A percentile compares a stretch with the other conserved stretches of the same genome.
phyloP scores from a whole-genome alignment of 164 flowering plant species.

The Piper betle region DNA sequence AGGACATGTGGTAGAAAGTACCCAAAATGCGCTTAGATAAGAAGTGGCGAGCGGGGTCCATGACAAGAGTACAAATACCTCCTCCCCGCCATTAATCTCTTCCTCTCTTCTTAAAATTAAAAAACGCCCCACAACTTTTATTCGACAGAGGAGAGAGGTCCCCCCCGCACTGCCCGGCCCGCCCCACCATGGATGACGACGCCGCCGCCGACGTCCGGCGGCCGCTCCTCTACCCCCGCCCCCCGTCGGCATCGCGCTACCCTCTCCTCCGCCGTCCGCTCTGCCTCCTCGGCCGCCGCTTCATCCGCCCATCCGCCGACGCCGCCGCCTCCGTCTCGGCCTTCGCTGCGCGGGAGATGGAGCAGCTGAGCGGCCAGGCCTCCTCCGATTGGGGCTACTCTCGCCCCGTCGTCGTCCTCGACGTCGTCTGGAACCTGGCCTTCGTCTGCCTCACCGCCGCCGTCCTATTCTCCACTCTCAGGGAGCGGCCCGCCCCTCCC shows the following conservation, averaged over 20 bases:
- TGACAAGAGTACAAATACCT: neutral
- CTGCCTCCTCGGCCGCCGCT: slow-evolving; percentile 2
- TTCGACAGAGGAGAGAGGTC: neutral
- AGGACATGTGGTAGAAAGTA: no score
- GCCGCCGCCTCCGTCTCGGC: slow-evolving; percentile 4
- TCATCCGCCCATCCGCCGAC: slow-evolving; percentile 3
- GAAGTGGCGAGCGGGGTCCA: no score
- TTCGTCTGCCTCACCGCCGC: slow-evolving; percentile 35
- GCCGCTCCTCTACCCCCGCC: neutral
- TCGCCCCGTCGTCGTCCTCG: slow-evolving; percentile 40
- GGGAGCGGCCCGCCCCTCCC: slow-evolving; percentile 48
- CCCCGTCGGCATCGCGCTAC: neutral
- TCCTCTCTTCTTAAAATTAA: neutral
- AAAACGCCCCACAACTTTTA: no score
- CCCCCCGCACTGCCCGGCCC: neutral
- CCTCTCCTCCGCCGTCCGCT: slow-evolving; percentile 1
- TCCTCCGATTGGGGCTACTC: slow-evolving; percentile 17
- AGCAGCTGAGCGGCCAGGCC: slow-evolving; percentile 5
- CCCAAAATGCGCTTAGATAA: no score
- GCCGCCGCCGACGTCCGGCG: slow-evolving; percentile 1
- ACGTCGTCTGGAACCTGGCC: slow-evolving; percentile 55
- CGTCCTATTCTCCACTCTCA: slow-evolving; percentile 24
- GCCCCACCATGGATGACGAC: neutral
- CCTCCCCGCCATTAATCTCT: neutral
- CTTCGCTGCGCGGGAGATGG: slow-evolving; percentile 7